Percentiles rank a stretch among this genome's conserved stretches.
Conservation (phyloP, 164 flowering plant species). For the Umbilicus rupestris region DNA sequence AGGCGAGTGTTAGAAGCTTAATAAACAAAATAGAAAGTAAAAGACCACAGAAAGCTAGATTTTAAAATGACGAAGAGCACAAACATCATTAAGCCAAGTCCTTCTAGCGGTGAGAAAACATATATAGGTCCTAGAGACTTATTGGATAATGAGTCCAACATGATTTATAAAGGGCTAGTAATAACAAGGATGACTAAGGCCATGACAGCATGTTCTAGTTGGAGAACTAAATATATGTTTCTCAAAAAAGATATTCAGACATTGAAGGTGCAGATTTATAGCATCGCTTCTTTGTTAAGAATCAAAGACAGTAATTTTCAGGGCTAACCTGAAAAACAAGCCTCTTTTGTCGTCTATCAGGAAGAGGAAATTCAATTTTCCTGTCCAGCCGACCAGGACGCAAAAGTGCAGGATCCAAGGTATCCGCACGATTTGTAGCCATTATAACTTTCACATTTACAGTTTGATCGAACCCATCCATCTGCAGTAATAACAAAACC, state of each 20-base stretch:
- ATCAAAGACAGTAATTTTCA: background rate
- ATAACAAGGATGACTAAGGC: no score
- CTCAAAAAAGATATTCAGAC: no score
- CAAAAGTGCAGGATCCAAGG: conserved; percentile 92
- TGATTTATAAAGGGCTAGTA: no score
- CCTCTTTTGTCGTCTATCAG: conserved; percentile 92
- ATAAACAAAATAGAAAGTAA: background rate
- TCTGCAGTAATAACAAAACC: conserved; percentile 31
- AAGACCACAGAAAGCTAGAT: background rate
- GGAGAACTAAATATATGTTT: no score
- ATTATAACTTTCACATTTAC: conserved; percentile 96
- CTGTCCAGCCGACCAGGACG: conserved; percentile 96
- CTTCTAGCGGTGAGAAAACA: no score
- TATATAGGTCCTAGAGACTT: no score
- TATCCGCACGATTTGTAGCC: conserved; percentile 97
- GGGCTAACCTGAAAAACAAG: conserved; percentile 83
- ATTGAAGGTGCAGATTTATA: background rate
- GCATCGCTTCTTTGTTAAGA: background rate
- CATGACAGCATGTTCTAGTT: no score
- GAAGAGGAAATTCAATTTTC: conserved; percentile 93
- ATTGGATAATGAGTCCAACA: no score
- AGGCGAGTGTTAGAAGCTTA: background rate
- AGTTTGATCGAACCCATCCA: conserved; percentile 98
- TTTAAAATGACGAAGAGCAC: no score
- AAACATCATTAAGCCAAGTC: no score